Conservation (phyloP, 225 moss, liverwort and hornwort species). For the Pseudisothecium myosuroides region DNA sequence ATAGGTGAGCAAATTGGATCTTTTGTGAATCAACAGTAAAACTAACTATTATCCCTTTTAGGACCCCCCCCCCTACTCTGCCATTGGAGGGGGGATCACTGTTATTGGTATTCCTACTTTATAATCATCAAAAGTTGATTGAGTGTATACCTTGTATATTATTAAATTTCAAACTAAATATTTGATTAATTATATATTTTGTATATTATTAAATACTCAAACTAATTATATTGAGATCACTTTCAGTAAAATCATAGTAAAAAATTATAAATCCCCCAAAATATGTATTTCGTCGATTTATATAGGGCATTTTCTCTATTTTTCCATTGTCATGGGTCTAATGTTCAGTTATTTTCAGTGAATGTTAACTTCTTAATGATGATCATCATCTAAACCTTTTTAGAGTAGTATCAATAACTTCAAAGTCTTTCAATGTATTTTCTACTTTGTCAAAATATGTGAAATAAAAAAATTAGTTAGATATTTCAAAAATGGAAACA, state of each 20-base stretch:
- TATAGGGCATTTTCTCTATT: not conserved
- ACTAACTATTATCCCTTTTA: too few relatives aligned
- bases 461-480: not conserved
- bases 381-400: not conserved
- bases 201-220: not conserved
- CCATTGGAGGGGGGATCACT: too few relatives aligned
- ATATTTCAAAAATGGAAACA: not conserved
- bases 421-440: not conserved
- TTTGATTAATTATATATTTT: not conserved
- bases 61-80: too few relatives aligned
- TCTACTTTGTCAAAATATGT: not conserved
- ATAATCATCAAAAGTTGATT: not conserved
- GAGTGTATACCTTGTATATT: not conserved
- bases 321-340: too few relatives aligned
- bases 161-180: not conserved
- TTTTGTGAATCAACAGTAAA: too few relatives aligned
- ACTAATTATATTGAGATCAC: not conserved
- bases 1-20: too few relatives aligned
- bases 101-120: too few relatives aligned
- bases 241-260: not conserved
- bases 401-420: too few relatives aligned
- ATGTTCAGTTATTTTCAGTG: not conserved
- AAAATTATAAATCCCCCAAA: not conserved
- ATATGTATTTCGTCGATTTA: not conserved
- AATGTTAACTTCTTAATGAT: not conserved